Evolutionary conservation across 192 early-diverging fungal species (phyloP), one percentile per base, ranked within the genome.

Genomic region (Coemansia sp.): DNA sequence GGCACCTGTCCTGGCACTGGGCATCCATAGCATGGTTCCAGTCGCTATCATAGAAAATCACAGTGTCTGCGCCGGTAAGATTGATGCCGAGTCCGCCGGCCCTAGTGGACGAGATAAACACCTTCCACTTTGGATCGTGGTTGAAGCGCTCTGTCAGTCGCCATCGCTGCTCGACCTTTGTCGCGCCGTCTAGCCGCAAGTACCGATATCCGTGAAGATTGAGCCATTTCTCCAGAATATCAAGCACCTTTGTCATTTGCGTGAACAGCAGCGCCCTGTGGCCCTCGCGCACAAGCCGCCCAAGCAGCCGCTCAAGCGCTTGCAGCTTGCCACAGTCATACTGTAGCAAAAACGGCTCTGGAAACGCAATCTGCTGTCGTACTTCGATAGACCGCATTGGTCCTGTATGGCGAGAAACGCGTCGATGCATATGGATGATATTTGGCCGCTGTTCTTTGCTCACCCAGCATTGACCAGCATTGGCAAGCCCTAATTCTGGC

Each of bases 1-100:
- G 95, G 28, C 95, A 95, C 25, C 97, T 87, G 9, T 95, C 93
- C 89, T 97, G 95, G 23, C 94, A 95, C 82, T 96, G 94, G 39
- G 95, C 71, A 69, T 99, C 94, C 79, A 93, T 95, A 63, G 97
- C 95, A 9, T 95, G 97, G 72, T 98, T 98, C 91, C 92, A 92
- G 59, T 94, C 91, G 15, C 87, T 88, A 67, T 94, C 92, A 67
- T 96, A 99, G 37, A 99, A 91, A 45, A 99, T 94, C 2, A 97
- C 95, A 0, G 95, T 96, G 63, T 98, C 96, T 0, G 97, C 97
- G 0, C 95, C 94, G 6, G 89, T 93, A 51, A 99, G 69, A 63
- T 99, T 98, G 63, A 98, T 91, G 34, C 97, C 97, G 28, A 99
- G 87, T 0, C 95, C 95, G 61, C 97, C 97, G 9, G 97, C 95